Evolutionary conservation across 768 basidiomycete genomes (phyloP).

Genomic region (Rhodotorula sphaerocarpa): DNA sequence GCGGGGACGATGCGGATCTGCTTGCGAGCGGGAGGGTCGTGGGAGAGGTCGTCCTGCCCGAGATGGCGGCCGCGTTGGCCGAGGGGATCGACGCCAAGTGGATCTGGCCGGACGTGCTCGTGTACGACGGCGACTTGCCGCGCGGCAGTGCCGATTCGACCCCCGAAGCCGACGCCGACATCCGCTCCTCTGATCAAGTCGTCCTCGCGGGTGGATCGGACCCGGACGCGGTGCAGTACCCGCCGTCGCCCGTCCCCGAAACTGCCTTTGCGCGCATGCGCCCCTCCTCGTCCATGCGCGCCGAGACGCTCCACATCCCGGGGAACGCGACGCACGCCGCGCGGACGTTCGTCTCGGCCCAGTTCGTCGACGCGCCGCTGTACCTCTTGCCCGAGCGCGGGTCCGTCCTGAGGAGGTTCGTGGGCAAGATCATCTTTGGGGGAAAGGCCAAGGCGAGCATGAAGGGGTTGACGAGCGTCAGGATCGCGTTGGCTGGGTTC

Average conservation of each 20-base stretch:
- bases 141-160: background rate
- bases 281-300: conserved; percentile 13
- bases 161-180: background rate
- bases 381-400: conserved; percentile 29
- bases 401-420: conserved; percentile 20
- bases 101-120: conserved; percentile 35
- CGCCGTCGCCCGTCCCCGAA: conserved; percentile 29
- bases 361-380: conserved; percentile 33
- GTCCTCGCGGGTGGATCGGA: too few relatives aligned
- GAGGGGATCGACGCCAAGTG: conserved; percentile 14
- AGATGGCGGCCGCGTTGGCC: conserved; percentile 6
- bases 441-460: conserved; percentile 25
- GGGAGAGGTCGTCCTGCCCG: conserved; percentile 27
- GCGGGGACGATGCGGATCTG: conserved; percentile 23
- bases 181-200: background rate
- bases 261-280: conserved; percentile 34
- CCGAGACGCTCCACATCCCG: conserved; percentile 22
- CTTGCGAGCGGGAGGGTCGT: conserved; percentile 28
- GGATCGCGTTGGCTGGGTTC: conserved; percentile 22
- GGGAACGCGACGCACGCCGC: conserved; percentile 28
- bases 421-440: conserved; percentile 31
- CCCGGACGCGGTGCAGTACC: conserved; percentile 20
- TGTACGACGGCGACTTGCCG: conserved; percentile 35
- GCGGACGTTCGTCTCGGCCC: conserved; percentile 19
- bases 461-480: conserved; percentile 19